phyloP scores from a whole-genome alignment of 1,284 basidiomycete genomes.

The Sanghuangporus sanghuang region DNA sequence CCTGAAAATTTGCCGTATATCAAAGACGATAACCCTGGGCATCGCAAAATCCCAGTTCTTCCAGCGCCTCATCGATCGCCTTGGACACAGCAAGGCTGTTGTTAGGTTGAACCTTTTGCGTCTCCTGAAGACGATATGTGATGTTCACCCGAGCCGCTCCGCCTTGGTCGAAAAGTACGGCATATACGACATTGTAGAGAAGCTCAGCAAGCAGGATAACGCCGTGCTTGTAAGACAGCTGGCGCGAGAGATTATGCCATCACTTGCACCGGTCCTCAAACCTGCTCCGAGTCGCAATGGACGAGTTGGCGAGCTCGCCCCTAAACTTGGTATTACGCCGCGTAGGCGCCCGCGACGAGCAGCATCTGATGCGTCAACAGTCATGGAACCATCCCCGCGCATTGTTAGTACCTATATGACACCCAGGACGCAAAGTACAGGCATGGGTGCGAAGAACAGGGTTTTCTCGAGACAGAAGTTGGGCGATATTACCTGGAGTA shows the following conservation, averaged over 20 bases:
- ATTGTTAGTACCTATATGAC: not conserved
- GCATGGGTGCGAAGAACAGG: slow-evolving; percentile 25
- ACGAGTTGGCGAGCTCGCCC: slow-evolving; percentile 32
- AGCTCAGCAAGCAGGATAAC: slow-evolving; percentile 75
- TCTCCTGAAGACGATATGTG: slow-evolving; percentile 82
- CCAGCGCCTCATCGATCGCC: slow-evolving; percentile 81
- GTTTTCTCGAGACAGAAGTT: slow-evolving; percentile 37
- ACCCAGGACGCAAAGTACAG: slow-evolving; percentile 14
- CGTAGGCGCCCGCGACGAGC: slow-evolving; percentile 57
- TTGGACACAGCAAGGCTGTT: slow-evolving; percentile 78
- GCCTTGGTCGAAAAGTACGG: slow-evolving; percentile 77
- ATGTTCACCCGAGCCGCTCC: slow-evolving; percentile 82
- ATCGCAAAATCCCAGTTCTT: slow-evolving; percentile 84
- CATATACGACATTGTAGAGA: slow-evolving; percentile 71
- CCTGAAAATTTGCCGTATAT: slow-evolving; percentile 85
- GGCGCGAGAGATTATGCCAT: slow-evolving; percentile 76
- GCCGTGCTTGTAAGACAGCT: slow-evolving; percentile 89
- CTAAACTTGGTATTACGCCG: slow-evolving; percentile 47
- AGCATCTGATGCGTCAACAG: slow-evolving; percentile 55
- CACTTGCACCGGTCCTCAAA: slow-evolving; percentile 60
- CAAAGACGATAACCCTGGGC: slow-evolving; percentile 66
- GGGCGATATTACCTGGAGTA: slow-evolving; percentile 47
- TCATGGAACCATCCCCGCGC: slow-evolving; percentile 18
- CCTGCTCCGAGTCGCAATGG: slow-evolving; percentile 36
- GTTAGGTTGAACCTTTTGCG: slow-evolving; percentile 87